These are phyloP conservation scores for Lasiodiplodia sp. DNA, from an alignment of 2,329 filamentous ascomycete species.

Conservation along the genomic window DNA sequence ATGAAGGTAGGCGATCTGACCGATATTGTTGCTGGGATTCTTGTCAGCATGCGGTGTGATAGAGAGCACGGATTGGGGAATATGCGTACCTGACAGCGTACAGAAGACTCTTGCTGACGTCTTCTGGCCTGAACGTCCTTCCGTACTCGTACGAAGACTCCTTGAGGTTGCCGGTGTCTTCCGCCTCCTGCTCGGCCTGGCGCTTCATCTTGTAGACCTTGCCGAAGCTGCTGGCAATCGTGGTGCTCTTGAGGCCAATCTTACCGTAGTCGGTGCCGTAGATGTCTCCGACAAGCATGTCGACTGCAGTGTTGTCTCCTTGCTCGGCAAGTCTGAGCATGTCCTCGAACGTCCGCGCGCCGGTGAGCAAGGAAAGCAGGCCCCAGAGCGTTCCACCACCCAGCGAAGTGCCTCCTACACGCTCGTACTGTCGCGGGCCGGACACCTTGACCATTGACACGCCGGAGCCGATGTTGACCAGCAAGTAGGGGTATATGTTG, in stretches of 20 bases:
- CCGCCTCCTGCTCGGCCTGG: slow-evolving; percentile 78
- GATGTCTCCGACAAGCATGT: slow-evolving; percentile 97
- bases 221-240: slow-evolving; percentile 95
- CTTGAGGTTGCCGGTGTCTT: slow-evolving; percentile 68
- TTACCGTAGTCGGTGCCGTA: slow-evolving; percentile 96
- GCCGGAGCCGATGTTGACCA: slow-evolving; percentile 97
- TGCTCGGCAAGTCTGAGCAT: slow-evolving; percentile 92
- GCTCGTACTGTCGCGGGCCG: slow-evolving; percentile 82
- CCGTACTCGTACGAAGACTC: slow-evolving; percentile 42
- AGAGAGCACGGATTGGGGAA: neutral
- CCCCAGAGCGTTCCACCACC: slow-evolving; percentile 99
- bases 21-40: slow-evolving; percentile 83
- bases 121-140: slow-evolving; percentile 74
- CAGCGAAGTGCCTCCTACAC: slow-evolving; percentile 92
- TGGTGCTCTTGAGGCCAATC: slow-evolving; percentile 93
- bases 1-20: slow-evolving; percentile 97
- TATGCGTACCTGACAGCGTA: slow-evolving; percentile 77
- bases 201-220: slow-evolving; percentile 95
- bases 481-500: slow-evolving; percentile 94
- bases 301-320: slow-evolving; percentile 91
- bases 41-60: slow-evolving; percentile 32
- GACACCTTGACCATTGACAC: slow-evolving; percentile 98
- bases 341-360: slow-evolving; percentile 94
- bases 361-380: slow-evolving; percentile 86
- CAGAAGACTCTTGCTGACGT: slow-evolving; percentile 88